Base-by-base conservation (phyloP, 2,329 filamentous ascomycete genomes). In the Cladosporium sp. region DNA sequence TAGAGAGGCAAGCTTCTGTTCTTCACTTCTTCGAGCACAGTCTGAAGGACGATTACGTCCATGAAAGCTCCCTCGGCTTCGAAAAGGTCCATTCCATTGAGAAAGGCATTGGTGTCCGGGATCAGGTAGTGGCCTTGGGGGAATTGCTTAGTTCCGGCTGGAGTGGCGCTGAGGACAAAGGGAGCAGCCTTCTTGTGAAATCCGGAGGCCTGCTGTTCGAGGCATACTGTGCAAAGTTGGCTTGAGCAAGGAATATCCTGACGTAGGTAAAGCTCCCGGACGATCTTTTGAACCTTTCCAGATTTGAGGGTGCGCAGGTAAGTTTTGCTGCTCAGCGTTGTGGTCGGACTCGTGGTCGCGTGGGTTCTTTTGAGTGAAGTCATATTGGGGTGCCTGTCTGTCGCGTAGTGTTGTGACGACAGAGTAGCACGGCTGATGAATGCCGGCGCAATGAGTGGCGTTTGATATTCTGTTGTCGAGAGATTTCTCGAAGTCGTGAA, bases 251-350 rank as follows among this genome's bases (percentile, higher is more conserved):
- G 93, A 70, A 99, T 97, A 74, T 99, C 94, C 77, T 93, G 90
- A 74, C 94, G 86, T 62, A 99, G 82, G 76, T 99, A 99, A 63
- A 97, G 83, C 79, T 99, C 94, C 69, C 92, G 87, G 65, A 99
- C 94, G 70, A 99, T 95, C 82, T 99, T 99, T 75, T 97, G 94
- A 61, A 97, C 93, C 79, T 97, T 97, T 75, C 94, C 94, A 75
- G 87, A 94, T 76, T 90, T 92, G 50, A 93, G 96, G 25, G 94
- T 97, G 61, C 94, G 85, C 64, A 99, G 90, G 72, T 95, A 99
- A 68, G 95, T 86, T 78, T 97, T 99, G 83, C 89, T 97, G 34
- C 92, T 93, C 64, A 97, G 88, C 0, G 70, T 72, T 5, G 70
- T 71, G 71, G 89, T 96, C 49, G 87, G 80, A 30, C 86, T 82